Evolutionary conservation across 2,329 filamentous ascomycete species (phyloP).

Genomic region (Alternaria brassicicola): DNA sequence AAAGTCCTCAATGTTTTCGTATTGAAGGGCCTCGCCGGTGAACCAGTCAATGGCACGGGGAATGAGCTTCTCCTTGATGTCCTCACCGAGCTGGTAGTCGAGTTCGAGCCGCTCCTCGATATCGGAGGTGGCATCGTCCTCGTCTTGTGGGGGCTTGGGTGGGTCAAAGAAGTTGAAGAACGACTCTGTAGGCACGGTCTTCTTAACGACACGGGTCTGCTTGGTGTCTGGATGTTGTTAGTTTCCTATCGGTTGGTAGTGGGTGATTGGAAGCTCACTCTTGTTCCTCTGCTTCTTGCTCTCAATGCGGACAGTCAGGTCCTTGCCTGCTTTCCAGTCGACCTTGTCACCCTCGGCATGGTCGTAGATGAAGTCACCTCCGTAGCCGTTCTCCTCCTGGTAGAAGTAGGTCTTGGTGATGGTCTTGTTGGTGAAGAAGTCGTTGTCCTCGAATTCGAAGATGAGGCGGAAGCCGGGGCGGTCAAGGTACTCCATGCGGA

Average conservation of each 20-base stretch:
- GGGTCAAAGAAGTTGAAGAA: slow-evolving; percentile 99
- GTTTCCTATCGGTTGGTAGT: background rate
- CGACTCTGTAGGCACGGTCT: slow-evolving; percentile 96
- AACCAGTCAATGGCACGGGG: slow-evolving; percentile 99
- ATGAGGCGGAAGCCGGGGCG: slow-evolving; percentile 97
- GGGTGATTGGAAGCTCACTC: slow-evolving; percentile 66
- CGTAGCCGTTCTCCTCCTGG: slow-evolving; percentile 97
- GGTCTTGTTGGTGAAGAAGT: slow-evolving; percentile 96
- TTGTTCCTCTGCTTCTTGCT: slow-evolving; percentile 99
- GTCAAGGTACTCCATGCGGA: slow-evolving; percentile 99
- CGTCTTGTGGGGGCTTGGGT: slow-evolving; percentile 80
- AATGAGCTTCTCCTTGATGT: slow-evolving; percentile 99
- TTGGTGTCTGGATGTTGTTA: slow-evolving; percentile 76
- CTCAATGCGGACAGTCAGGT: slow-evolving; percentile 92
- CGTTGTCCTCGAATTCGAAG: slow-evolving; percentile 94
- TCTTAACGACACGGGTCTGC: slow-evolving; percentile 98
- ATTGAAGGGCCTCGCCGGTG: slow-evolving; percentile 95
- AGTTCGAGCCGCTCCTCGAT: slow-evolving; percentile 98
- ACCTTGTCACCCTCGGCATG: slow-evolving; percentile 98
- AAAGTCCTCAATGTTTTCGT: slow-evolving; percentile 88
- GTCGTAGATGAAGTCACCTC: slow-evolving; percentile 99
- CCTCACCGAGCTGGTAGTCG: slow-evolving; percentile 97
- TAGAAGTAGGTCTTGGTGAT: slow-evolving; percentile 99
- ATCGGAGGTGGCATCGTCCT: slow-evolving; percentile 79
- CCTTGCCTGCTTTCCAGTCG: slow-evolving; percentile 91